Percentiles rank a stretch among this genome's conserved stretches.
Evolutionary conservation across 2,329 filamentous ascomycete genomes (phyloP).

Genomic region (Ustilaginoidea virens): DNA sequence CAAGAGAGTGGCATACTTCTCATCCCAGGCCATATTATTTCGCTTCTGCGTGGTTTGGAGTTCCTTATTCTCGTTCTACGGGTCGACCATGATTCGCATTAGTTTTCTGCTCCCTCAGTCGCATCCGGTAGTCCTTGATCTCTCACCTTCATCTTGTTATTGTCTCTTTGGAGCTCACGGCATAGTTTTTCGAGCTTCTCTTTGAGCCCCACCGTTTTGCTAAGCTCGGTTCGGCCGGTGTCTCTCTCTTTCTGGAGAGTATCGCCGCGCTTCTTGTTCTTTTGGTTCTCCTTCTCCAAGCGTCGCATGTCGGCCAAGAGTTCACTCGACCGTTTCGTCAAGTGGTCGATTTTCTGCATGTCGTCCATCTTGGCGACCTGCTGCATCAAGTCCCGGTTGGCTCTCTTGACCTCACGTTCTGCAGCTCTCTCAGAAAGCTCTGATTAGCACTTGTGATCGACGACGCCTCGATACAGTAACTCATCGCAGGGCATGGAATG

Average conservation of each 20-base stretch:
- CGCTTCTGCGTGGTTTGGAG: slow-evolving; percentile 74
- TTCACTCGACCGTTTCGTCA: slow-evolving; percentile 84
- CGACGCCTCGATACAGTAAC: too few relatives aligned
- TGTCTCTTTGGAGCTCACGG: slow-evolving; percentile 86
- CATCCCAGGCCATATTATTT: slow-evolving; percentile 70
- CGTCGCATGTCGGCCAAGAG: slow-evolving; percentile 90
- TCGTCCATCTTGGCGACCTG: slow-evolving; percentile 86
- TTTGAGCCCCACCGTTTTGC: slow-evolving; percentile 79
- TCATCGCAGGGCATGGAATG: too few relatives aligned
- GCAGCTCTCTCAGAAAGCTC: too few relatives aligned
- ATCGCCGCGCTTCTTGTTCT: slow-evolving; percentile 91
- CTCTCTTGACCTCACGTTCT: slow-evolving; percentile 91
- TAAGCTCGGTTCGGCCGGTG: slow-evolving; percentile 70
- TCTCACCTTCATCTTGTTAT: slow-evolving; percentile 88
- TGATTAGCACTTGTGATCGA: too few relatives aligned
- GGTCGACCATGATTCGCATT: background rate
- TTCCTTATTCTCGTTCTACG: slow-evolving; percentile 79
- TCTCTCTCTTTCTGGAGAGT: slow-evolving; percentile 95
- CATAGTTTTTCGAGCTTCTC: slow-evolving; percentile 96
- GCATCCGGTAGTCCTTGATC: slow-evolving; percentile 8
- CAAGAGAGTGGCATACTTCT: slow-evolving; percentile 66
- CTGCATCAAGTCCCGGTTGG: slow-evolving; percentile 77
- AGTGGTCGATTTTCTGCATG: slow-evolving; percentile 76
- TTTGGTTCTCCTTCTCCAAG: slow-evolving; percentile 82
- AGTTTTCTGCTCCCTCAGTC: background rate